Evolutionary conservation across 345 rosid genomes (phyloP).

Genomic region (Eucalyptus fibrosa): DNA sequence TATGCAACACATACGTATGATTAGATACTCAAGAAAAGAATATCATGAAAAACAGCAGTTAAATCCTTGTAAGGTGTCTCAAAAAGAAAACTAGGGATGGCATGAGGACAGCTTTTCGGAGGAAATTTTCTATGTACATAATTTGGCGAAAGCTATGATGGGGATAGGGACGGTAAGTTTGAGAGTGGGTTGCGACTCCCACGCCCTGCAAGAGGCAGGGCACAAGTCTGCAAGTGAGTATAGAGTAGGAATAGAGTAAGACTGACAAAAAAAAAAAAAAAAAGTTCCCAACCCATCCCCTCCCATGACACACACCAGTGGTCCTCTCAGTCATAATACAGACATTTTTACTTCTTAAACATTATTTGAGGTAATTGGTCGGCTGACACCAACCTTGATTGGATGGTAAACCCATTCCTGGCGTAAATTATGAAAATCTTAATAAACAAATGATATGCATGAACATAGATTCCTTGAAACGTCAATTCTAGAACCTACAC

Average conservation of each 20-base stretch:
- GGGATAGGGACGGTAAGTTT: too few relatives aligned
- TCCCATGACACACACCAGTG: background rate
- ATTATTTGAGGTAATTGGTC: background rate
- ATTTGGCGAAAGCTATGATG: background rate
- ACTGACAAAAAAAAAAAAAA: too few relatives aligned
- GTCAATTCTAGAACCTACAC: background rate
- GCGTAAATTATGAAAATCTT: background rate
- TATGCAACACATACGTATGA: background rate
- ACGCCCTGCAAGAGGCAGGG: too few relatives aligned
- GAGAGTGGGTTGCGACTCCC: too few relatives aligned
- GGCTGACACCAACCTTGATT: background rate
- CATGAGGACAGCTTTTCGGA: background rate
- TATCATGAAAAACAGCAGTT: background rate
- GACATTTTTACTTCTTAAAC: background rate
- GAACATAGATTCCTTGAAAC: background rate
- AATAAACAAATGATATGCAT: background rate
- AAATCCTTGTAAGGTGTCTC: background rate
- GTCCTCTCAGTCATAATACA: background rate
- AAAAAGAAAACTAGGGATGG: background rate
- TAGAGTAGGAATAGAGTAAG: too few relatives aligned
- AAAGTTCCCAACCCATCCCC: background rate
- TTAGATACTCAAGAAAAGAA: background rate
- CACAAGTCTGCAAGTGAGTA: too few relatives aligned
- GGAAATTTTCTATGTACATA: background rate
- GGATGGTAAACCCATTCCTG: background rate